These are phyloP conservation scores for Cupressus sempervirens DNA, from an alignment of 75 land plant species.

Conservation along the genomic window DNA sequence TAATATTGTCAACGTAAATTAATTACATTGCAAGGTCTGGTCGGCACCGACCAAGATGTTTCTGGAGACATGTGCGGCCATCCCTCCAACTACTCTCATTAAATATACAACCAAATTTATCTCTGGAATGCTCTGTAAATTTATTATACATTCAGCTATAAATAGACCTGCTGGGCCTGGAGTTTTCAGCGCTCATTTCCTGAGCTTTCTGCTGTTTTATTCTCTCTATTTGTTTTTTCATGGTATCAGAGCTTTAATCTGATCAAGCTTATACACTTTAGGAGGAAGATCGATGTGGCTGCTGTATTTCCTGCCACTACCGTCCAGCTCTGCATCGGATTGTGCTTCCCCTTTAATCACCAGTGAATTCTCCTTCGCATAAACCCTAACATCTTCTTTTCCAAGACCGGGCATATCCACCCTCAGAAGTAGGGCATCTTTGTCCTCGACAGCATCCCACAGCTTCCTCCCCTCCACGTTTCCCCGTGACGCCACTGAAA, in stretches of 20 bases:
- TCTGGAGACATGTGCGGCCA: too few species aligned
- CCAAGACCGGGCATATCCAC: slow-evolving; percentile 63
- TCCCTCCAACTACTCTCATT: too few species aligned
- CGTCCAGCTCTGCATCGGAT: slow-evolving; percentile 18
- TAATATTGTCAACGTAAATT: too few species aligned
- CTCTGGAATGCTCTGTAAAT: too few species aligned
- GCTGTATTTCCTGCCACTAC: slow-evolving; percentile 22
- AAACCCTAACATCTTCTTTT: slow-evolving; percentile 46
- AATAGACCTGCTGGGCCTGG: too few species aligned
- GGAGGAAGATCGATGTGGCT: slow-evolving; percentile 38
- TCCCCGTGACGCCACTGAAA: slow-evolving; percentile 8
- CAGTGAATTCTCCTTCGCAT: slow-evolving; percentile 42
- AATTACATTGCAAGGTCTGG: too few species aligned
- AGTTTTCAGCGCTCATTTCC: too few species aligned
- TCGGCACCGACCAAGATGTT: too few species aligned
- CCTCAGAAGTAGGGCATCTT: slow-evolving; percentile 28
- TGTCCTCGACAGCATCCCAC: slow-evolving; percentile 44
- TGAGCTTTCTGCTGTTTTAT: too few species aligned
- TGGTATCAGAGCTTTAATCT: slow-evolving; percentile 72
- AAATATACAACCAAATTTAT: too few species aligned
- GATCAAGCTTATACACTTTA: slow-evolving; percentile 28
- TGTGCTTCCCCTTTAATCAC: slow-evolving; percentile 39
- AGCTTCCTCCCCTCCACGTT: slow-evolving; percentile 18
- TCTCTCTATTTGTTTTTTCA: too few species aligned
- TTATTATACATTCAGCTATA: too few species aligned